Evolutionary conservation across 1,284 basidiomycete genomes (phyloP), one percentile per base, ranked within the genome.

Genomic region (Porodaedalea pini): DNA sequence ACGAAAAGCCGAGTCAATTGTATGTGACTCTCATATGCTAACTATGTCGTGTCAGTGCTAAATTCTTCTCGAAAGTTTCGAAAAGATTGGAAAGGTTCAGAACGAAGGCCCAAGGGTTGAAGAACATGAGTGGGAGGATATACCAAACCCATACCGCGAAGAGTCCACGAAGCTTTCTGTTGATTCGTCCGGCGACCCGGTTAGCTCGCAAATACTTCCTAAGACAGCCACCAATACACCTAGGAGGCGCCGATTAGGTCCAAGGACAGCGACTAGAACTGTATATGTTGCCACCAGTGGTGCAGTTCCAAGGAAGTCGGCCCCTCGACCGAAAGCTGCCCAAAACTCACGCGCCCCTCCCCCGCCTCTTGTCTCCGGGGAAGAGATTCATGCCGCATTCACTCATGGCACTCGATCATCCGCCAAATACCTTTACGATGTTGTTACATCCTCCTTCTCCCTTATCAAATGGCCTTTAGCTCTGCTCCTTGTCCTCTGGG

Each of bases 381-480:
- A 57, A 11, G 59, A 61, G 32, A 37, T 61, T 25, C 47, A 61
- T 37, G 44, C 51, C 4, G 59, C 59, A 32, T 23, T 61, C 17
- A 48, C 36, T 2, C 43, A 47, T 15, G 59, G 59, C 17, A 45
- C 47, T 11, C 50, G 59, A 2, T 57, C 51, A 15, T 50, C 55
- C 21, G 36, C 45, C 2, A 21, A 32, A 7, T 62, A 63, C 45
- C 15, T 57, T 3, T 44, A 53, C 36, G 58, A 62, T 17, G 57
- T 61, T 25, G 23, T 54, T 19, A 29, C 43, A 3, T 32, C 32
- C 29, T 51, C 56, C 0, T 63, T 86, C 48, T 65, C 70, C 21
- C 72, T 81, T 19, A 72, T 87, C 56, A 78, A 79, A 37, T 71
- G 66, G 51, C 86, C 86, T 2, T 72, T 90, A 13, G 75, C 77